Evolutionary conservation across 371 early-diverging fungal species (phyloP), one percentile per base, ranked within the genome.

Genomic region (Chytridiales sp.): DNA sequence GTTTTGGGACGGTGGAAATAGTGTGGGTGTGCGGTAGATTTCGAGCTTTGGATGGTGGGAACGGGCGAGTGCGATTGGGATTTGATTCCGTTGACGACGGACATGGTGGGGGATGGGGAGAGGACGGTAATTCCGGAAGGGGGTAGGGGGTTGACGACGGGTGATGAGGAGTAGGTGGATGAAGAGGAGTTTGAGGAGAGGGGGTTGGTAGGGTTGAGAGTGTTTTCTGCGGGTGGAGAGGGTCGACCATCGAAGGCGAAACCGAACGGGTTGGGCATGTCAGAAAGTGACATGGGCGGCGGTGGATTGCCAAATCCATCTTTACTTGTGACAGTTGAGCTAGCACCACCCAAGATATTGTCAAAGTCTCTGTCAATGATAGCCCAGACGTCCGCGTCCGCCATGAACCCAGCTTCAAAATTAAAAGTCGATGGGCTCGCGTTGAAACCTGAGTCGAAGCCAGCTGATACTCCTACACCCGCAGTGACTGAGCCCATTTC

Each of bases 331-430:
- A 44, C 4, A n/a, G 5, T 52, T 19, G 5, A 5, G 22, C 48
- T 19, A 0, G 42, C 60, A 0, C 60, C 60, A 9, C 61, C 60
- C 66, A 66, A 55, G 22, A 60, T 42, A 26, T 40, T 47, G 30
- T 66, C 66, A 32, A 66, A 66, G 34, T 66, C 66, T 4, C 61
- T 55, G 52, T 66, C 66, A 22, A 61, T 66, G 27, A 60, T 61
- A 30, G 60, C 47, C 66, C 66, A 65, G 17, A 65, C 54, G 35
- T 65, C 66, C 22, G 48, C 66, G 44, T 59, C 58, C 22, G 19
- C 11, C n/a, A n/a, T n/a, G n/a, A n/a, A n/a, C n/a, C n/a, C n/a
- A n/a, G n/a, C n/a, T n/a, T n/a, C n/a, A n/a, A n/a, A n/a, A n/a
- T n/a, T n/a, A n/a, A n/a, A n/a, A n/a, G n/a, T n/a, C n/a, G n/a